Evolutionary conservation across 1,284 basidiomycete species (phyloP), one percentile per base, ranked within the genome.

Genomic region (Pseudozyma sp.): DNA sequence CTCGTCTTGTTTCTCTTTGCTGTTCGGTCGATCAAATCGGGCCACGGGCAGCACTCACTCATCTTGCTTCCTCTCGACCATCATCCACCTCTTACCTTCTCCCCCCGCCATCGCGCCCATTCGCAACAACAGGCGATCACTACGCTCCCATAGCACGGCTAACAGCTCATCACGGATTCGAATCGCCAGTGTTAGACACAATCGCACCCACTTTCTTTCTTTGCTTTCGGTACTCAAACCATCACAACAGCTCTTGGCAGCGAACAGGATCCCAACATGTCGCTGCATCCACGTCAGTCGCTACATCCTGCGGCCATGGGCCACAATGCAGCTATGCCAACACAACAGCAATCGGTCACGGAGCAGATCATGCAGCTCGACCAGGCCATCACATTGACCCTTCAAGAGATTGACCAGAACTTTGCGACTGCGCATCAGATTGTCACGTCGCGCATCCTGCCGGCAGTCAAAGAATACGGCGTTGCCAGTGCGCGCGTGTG

Each of bases 361-460:
- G 92, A 93, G 83, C 91, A 94, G 87, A 91, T 94, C 61, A 94
- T 97, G 83, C 93, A 95, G 85, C 93, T 97, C 67, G 94, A 97
- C 85, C 94, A 96, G 84, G 88, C 96, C 77, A 97, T 97, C 78
- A 97, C 94, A 1, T 88, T 96, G 51, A 84, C 86, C 31, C 74
- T 85, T 7, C 86, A 97, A 90, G 92, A 95, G 81, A 92, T 96
- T 79, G 94, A 97, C 82, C 92, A 93, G 63, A 94, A 95, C 84
- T 94, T 97, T 85, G 91, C 94, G 0, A 91, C 89, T 75, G 92
- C 94, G 55, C 93, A 97, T 80, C 89, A 94, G 81, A 86, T 93
- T n/a, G 88, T 97, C 81, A 91, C 93, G 6, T 90, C 88, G 52
- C 90, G 89, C 77, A 87, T 97, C 37, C 85, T 97, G 47, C 94